These are phyloP conservation scores for Ottelia alismoides DNA, from an alignment of 106 monocot species.

Conservation along the genomic window DNA sequence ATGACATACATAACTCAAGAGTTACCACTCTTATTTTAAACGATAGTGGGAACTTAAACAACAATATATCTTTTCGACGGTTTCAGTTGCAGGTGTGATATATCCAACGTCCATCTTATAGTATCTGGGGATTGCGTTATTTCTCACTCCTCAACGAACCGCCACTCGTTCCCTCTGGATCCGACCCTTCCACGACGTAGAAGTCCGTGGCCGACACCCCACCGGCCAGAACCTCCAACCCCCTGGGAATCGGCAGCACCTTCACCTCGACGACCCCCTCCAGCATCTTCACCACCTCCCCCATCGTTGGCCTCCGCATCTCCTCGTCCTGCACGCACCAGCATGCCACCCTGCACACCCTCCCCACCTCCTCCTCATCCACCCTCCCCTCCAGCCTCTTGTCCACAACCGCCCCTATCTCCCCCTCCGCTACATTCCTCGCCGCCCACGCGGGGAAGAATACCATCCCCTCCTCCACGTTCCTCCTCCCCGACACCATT, in stretches of 20 bases:
- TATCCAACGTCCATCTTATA: too few species aligned
- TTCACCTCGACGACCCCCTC: slow-evolving; percentile 9
- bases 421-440: not conserved
- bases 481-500: slow-evolving; percentile 10
- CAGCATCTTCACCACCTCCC: slow-evolving; percentile 8
- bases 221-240: not conserved
- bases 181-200: too few species aligned
- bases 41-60: too few species aligned
- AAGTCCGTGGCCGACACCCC: too few species aligned
- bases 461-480: not conserved
- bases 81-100: too few species aligned
- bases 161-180: too few species aligned
- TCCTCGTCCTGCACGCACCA: slow-evolving; percentile 19
- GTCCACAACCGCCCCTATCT: not conserved
- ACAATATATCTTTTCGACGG: too few species aligned
- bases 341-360: slow-evolving; percentile 4
- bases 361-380: slow-evolving; percentile 1
- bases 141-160: too few species aligned
- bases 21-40: too few species aligned
- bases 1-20: too few species aligned
- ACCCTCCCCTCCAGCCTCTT: slow-evolving; percentile 1
- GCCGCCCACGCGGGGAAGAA: slow-evolving; percentile 13
- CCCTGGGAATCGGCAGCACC: slow-evolving; percentile 7
- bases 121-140: too few species aligned
- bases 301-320: slow-evolving; percentile 8